Base-by-base conservation (phyloP, 768 basidiomycete genomes). In the Amanita pallidorosea region DNA sequence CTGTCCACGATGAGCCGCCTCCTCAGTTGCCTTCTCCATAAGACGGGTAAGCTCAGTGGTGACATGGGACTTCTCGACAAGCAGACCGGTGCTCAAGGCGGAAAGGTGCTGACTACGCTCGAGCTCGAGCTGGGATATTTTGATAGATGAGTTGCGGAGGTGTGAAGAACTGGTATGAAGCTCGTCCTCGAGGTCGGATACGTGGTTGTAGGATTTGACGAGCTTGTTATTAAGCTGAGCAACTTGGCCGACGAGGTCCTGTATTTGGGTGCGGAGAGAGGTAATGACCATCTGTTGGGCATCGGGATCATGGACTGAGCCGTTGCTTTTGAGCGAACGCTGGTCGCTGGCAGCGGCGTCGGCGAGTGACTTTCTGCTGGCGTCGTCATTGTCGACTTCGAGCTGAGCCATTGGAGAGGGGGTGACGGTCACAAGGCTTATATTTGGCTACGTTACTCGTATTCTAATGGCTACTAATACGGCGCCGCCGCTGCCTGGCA, bases 11-110 rank as follows among this genome's bases (percentile, higher is more conserved):
- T 85, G 80, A 1, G 89, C 83, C 12, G 94, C 92, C 68, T 96
- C 95, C 60, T 95, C 91, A 17, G 91, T 89, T n/a, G 93, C 85
- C 55, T 83, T 86, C 58, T 93, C 88, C 83, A 97, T 97, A 53
- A 99, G 70, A 27, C 93, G 79, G 57, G 82, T 94, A 53, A 99
- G 82, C 70, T 99, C 95, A 2, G 82, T 64, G 7, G 88, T 92
- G 49, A 98, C 93, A 65, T 94, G 85, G 18, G 80, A 72, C 61
- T 88, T 86, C 65, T 99, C 95, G 18, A 99, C 94, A 38, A 97
- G 72, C 37, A 95, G 68, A 7, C 95, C 95, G 0, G 88, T 90
- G 62, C 93, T 89, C 57, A 98, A 74, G 8, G 88, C 89, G 17
- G 89, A 81, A 5, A 96, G 76, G 67, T 97, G 94, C 58, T 88